These are phyloP conservation scores for Cystofilobasidium bisporidii DNA, from an alignment of 768 basidiomycete genomes.

Conservation along the genomic window DNA sequence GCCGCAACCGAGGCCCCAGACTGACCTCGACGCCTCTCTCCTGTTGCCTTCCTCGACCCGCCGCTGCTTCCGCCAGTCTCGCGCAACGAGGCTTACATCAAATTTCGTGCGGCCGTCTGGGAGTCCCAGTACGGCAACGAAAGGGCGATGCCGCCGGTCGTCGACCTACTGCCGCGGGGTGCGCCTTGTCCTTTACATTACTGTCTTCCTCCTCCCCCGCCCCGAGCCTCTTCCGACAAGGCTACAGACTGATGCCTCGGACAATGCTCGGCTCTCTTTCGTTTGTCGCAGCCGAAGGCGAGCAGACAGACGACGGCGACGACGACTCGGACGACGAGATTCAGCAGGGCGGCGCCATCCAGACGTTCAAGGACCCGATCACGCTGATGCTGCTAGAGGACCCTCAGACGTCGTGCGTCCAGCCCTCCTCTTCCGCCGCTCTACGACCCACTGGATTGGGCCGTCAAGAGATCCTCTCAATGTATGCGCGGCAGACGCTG, in stretches of 20 bases:
- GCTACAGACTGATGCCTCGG: neutral
- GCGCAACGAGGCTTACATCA: neutral
- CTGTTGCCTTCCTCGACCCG: too few species aligned
- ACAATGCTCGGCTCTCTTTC: neutral
- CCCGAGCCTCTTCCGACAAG: neutral
- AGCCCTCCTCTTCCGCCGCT: neutral
- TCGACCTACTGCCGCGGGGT: neutral
- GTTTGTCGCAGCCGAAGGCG: too few species aligned
- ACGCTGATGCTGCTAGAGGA: constrained; percentile 1
- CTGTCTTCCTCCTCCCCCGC: neutral
- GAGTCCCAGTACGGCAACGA: neutral
- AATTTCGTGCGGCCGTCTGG: constrained; percentile 5
- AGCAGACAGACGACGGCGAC: neutral
- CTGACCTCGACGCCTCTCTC: too few species aligned
- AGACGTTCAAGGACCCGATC: constrained; percentile 16
- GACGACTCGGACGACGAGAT: constrained; percentile 17
- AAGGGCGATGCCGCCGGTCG: constrained; percentile 1
- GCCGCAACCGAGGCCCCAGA: too few species aligned
- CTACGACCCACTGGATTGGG: too few species aligned
- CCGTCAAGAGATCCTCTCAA: too few species aligned
- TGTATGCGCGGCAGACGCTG: too few species aligned
- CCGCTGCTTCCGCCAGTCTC: neutral
- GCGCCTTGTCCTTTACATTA: too few species aligned
- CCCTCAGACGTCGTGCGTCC: constrained; percentile 14
- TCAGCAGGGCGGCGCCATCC: neutral